phyloP scores from a whole-genome alignment of 495 filamentous ascomycete species.

The Xylaria sp. region DNA sequence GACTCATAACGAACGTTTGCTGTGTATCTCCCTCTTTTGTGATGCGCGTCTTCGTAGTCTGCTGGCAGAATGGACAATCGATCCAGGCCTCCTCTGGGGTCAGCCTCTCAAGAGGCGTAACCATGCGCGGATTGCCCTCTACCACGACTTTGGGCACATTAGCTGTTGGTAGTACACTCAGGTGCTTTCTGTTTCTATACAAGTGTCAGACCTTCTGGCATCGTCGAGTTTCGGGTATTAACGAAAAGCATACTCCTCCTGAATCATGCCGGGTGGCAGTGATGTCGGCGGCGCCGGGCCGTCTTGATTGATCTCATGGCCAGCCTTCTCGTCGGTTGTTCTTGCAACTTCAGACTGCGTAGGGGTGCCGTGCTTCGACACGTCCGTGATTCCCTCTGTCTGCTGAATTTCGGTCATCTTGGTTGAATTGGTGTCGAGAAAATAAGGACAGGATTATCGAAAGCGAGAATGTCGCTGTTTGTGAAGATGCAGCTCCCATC shows the following conservation, averaged over 20 bases:
- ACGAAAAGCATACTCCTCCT: constrained; percentile 24
- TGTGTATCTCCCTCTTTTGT: constrained; percentile 37
- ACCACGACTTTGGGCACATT: constrained; percentile 9
- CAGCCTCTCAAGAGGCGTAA: constrained; percentile 39
- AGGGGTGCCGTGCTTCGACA: background rate
- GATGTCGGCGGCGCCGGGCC: constrained; percentile 15
- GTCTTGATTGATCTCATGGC: background rate
- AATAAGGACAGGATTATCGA: background rate
- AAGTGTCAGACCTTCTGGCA: background rate
- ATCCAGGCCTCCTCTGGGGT: constrained; percentile 35
- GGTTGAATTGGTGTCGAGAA: background rate
- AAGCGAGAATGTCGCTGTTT: background rate
- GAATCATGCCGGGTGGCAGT: constrained; percentile 9
- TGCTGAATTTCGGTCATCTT: background rate
- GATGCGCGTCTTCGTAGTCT: constrained; percentile 29
- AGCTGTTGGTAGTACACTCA: background rate
- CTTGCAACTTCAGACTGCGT: background rate
- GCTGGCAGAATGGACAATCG: constrained; percentile 45
- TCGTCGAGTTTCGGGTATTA: too few species aligned
- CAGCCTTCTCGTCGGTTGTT: background rate
- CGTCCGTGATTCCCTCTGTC: background rate
- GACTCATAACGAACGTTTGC: constrained; percentile 36
- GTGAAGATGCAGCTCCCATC: background rate
- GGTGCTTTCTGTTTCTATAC: background rate
- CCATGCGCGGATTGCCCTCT: constrained; percentile 28